These are phyloP conservation scores for Entomortierella beljakovae DNA, from an alignment of 192 early-diverging fungal genomes.

Conservation along the genomic window DNA sequence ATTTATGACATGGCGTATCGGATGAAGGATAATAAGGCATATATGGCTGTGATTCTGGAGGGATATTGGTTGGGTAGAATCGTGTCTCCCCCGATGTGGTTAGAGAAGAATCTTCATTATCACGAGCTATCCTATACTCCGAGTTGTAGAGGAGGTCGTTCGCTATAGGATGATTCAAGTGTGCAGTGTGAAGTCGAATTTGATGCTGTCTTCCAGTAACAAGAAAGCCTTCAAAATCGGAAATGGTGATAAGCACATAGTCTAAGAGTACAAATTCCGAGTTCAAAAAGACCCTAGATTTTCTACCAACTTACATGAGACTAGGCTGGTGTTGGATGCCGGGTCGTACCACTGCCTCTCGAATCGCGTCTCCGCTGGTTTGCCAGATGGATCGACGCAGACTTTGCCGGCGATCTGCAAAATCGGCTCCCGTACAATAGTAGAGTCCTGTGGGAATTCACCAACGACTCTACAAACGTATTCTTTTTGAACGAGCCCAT, in stretches of 20 bases:
- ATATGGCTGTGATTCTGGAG: slow-evolving; percentile 38
- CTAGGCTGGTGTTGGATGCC: slow-evolving; percentile 28
- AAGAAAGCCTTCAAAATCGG: slow-evolving; percentile 12
- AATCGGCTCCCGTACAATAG: slow-evolving; percentile 49
- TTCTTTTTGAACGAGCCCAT: slow-evolving; percentile 31
- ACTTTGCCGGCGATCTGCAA: slow-evolving; percentile 36
- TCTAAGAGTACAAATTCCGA: not conserved
- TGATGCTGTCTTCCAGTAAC: slow-evolving; percentile 47
- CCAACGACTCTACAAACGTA: slow-evolving; percentile 48
- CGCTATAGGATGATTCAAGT: slow-evolving; percentile 32
- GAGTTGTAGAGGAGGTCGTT: slow-evolving; percentile 49
- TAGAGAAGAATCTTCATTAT: not conserved
- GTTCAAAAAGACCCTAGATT: not conserved
- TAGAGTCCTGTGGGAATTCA: slow-evolving; percentile 31
- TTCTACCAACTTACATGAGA: slow-evolving; percentile 21
- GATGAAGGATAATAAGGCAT: slow-evolving; percentile 41
- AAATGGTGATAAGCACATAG: not conserved
- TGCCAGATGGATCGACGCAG: slow-evolving; percentile 27
- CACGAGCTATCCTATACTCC: slow-evolving; percentile 3
- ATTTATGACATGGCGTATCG: slow-evolving; percentile 45
- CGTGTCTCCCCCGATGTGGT: slow-evolving; percentile 30
- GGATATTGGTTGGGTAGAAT: slow-evolving; percentile 38
- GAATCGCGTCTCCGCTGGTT: slow-evolving; percentile 41
- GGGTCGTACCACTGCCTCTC: slow-evolving; percentile 38
- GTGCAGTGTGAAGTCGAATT: slow-evolving; percentile 44